Percentiles rank a stretch among this genome's conserved stretches.
Conservation (phyloP, 2,329 filamentous ascomycete genomes). For the Colletotrichum sp. region DNA sequence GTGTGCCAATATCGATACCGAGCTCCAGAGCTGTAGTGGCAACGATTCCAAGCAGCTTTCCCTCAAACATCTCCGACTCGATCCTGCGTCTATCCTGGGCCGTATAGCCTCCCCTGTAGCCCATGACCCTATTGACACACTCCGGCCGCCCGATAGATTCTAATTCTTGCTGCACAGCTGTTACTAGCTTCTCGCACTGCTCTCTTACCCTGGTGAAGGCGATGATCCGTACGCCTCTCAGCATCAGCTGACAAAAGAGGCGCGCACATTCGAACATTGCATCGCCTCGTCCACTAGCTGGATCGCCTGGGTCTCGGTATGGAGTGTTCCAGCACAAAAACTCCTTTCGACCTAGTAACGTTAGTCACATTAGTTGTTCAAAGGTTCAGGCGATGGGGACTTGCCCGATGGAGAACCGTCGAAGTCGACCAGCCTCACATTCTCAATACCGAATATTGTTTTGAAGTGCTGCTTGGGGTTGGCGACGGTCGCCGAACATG, state of each 20-base stretch:
- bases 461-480: slow-evolving; percentile 93
- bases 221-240: slow-evolving; percentile 89
- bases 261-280: slow-evolving; percentile 85
- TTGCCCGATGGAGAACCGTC: slow-evolving; percentile 82
- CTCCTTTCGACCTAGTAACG: slow-evolving; percentile 74
- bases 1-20: slow-evolving; percentile 91
- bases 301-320: slow-evolving; percentile 86
- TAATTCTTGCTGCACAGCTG: slow-evolving; percentile 80
- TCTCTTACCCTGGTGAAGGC: slow-evolving; percentile 90
- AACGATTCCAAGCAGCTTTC: slow-evolving; percentile 89
- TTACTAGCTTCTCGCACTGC: slow-evolving; percentile 84
- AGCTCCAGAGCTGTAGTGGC: slow-evolving; percentile 93
- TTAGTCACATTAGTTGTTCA: neutral
- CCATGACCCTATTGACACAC: slow-evolving; percentile 84
- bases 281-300: slow-evolving; percentile 84
- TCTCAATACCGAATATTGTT: slow-evolving; percentile 87
- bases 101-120: slow-evolving; percentile 94
- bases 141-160: slow-evolving; percentile 75
- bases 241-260: slow-evolving; percentile 86
- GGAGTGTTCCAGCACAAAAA: slow-evolving; percentile 99
- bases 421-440: slow-evolving; percentile 83
- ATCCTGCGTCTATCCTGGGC: slow-evolving; percentile 87
- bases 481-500: slow-evolving; percentile 94
- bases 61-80: slow-evolving; percentile 96
- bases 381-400: neutral